These are phyloP conservation scores for Penicillium sp. DNA, from an alignment of 2,329 filamentous ascomycete genomes.

Conservation along the genomic window DNA sequence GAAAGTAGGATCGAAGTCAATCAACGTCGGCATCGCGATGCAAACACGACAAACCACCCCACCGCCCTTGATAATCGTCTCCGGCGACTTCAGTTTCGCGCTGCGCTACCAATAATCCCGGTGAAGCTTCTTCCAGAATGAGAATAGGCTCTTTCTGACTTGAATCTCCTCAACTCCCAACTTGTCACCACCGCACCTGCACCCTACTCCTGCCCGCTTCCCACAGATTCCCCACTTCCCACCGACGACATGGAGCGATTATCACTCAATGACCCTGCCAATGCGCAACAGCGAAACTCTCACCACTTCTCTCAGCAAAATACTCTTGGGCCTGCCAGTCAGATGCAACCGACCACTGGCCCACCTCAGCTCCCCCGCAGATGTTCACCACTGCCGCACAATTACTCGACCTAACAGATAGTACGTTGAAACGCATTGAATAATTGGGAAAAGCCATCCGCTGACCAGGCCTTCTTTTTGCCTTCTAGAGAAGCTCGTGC, in stretches of 20 bases:
- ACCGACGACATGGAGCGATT: constrained; percentile 33
- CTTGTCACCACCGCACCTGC: background rate
- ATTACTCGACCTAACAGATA: constrained; percentile 92
- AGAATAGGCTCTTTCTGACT: constrained; percentile 4
- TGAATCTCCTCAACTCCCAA: background rate
- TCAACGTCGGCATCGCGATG: constrained; percentile 3
- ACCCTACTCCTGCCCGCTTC: constrained; percentile 4
- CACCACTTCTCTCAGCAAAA: constrained; percentile 27
- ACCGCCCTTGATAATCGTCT: constrained; percentile 17
- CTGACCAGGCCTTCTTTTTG: background rate
- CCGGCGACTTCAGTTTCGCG: constrained; percentile 1
- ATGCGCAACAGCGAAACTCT: constrained; percentile 22
- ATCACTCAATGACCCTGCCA: constrained; percentile 33
- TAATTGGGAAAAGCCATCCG: background rate
- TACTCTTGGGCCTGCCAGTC: constrained; percentile 24
- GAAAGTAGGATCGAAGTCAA: background rate
- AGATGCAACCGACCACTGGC: constrained; percentile 30
- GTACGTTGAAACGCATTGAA: constrained; percentile 51
- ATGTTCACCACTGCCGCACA: constrained; percentile 99
- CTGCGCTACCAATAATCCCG: background rate
- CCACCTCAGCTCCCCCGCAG: constrained; percentile 61
- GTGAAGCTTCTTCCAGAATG: constrained; percentile 15
- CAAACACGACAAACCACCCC: constrained; percentile 25
- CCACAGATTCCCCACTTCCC: constrained; percentile 7
- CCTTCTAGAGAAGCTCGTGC: constrained; percentile 79